A percentile compares a stretch with the other conserved stretches of the same genome.
phyloP scores from a whole-genome alignment of 1,139 yeast species.

The Suhomyces panamericanus region DNA sequence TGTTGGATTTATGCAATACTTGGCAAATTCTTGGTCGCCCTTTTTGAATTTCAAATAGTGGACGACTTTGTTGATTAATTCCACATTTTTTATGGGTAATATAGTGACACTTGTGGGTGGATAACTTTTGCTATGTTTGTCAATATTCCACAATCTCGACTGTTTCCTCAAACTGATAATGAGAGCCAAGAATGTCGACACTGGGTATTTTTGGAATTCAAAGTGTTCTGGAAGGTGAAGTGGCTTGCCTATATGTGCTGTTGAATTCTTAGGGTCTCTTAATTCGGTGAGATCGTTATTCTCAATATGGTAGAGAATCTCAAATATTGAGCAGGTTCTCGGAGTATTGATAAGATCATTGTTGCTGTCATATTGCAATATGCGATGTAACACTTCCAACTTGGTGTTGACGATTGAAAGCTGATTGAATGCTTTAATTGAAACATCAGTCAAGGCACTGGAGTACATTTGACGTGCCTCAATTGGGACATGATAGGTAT shows the following conservation, averaged over 20 bases:
- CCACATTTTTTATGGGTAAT: slow-evolving; percentile 42
- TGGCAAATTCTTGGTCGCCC: slow-evolving; percentile 24
- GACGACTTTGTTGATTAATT: slow-evolving; percentile 30
- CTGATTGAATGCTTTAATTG: slow-evolving; percentile 25
- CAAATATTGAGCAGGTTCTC: slow-evolving; percentile 50
- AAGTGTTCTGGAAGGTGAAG: slow-evolving; percentile 11
- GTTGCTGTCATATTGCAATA: slow-evolving; percentile 50
- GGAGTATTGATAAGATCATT: slow-evolving; percentile 41
- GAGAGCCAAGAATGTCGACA: slow-evolving; percentile 44
- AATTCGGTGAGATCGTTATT: slow-evolving; percentile 21
- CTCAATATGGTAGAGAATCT: slow-evolving; percentile 40
- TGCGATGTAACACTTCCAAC: slow-evolving; percentile 55
- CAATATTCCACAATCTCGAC: slow-evolving; percentile 45
- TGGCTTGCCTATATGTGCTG: slow-evolving; percentile 19
- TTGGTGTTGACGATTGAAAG: slow-evolving; percentile 26
- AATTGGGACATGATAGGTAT: slow-evolving; percentile 40
- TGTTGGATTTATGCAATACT: slow-evolving; percentile 12
- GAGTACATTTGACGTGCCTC: slow-evolving; percentile 36
- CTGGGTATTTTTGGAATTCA: slow-evolving; percentile 18
- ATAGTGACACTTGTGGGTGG: slow-evolving; percentile 50
- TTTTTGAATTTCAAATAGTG: slow-evolving; percentile 29
- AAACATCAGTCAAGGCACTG: slow-evolving; percentile 28
- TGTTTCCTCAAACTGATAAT: slow-evolving; percentile 50
- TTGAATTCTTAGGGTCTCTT: slow-evolving; percentile 24
- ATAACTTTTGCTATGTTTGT: slow-evolving; percentile 29